Percentiles rank a stretch among this genome's conserved stretches.
These are phyloP conservation scores for Candida glucosophila DNA, from an alignment of 1,139 yeast genomes.

Conservation along the genomic window DNA sequence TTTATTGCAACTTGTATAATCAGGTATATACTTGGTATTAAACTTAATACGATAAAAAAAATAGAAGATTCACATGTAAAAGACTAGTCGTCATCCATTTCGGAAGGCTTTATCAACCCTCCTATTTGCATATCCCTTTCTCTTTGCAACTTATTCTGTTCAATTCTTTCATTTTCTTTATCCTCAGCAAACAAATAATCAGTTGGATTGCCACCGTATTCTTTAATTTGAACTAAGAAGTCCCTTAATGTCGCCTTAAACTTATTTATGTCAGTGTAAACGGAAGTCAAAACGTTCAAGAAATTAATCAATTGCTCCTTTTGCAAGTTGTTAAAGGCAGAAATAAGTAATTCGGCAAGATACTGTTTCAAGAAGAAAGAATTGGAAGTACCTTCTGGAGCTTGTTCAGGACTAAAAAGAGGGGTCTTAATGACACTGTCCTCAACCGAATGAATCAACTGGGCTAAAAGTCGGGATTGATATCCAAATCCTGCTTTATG, in stretches of 20 bases:
- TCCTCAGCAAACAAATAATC: slow-evolving; percentile 95
- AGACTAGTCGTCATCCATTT: slow-evolving; percentile 65
- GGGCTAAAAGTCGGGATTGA: slow-evolving; percentile 80
- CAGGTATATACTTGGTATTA: too few species aligned
- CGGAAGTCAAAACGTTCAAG: slow-evolving; percentile 64
- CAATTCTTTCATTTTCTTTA: slow-evolving; percentile 67
- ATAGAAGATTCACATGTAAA: too few species aligned
- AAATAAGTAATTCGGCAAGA: slow-evolving; percentile 69
- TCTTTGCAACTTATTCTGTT: slow-evolving; percentile 60
- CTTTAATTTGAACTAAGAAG: slow-evolving; percentile 92
- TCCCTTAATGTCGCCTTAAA: slow-evolving; percentile 88
- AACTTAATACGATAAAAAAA: too few species aligned
- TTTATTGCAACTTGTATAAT: too few species aligned
- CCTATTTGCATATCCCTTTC: slow-evolving; percentile 85
- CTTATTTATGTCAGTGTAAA: slow-evolving; percentile 64
- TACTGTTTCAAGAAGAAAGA: slow-evolving; percentile 72
- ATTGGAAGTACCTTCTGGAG: slow-evolving; percentile 79
- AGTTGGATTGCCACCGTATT: slow-evolving; percentile 88
- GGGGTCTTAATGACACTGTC: slow-evolving; percentile 68
- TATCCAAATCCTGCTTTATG: slow-evolving; percentile 93
- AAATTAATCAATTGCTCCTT: slow-evolving; percentile 75
- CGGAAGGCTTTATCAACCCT: slow-evolving; percentile 93
- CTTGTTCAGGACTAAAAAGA: slow-evolving; percentile 63
- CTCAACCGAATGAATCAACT: slow-evolving; percentile 76
- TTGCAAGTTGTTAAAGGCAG: slow-evolving; percentile 88